Evolutionary conservation across 164 flowering plant species (phyloP), one percentile per base, ranked within the genome.

Genomic region (Kingdonia uniflora): DNA sequence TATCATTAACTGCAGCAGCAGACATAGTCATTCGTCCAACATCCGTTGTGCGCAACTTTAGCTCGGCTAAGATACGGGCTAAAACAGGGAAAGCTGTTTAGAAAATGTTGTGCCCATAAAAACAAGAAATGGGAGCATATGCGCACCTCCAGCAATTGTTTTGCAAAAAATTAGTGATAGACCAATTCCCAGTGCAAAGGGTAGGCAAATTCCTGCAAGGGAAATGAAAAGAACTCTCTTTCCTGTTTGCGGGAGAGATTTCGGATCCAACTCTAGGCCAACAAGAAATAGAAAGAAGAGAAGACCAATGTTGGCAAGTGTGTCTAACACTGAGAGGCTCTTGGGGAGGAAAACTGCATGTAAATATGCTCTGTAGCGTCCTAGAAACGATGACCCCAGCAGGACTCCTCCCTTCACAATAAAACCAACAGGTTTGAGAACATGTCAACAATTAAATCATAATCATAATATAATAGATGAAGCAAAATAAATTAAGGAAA

Each of bases 91-190:
- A n/a, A n/a, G n/a, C n/a, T n/a, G n/a, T n/a, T n/a, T 76, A 11
- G 84, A 79, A 14, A 81, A 67, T 11, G 82, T 74, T 4, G 79
- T 82, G 6, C 87, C 88, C 80, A 82, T 77, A 74, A 77, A 80
- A 2, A 82, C 75, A 3, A 81, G 65, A 29, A 81, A 77, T 0
- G 82, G 75, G 12, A 65, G 61, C 23, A 37, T 26, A 22, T 40
- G 40, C 7, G 63, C 84, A 1, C 77, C 77, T 47, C 72, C 47
- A 16, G 76, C 52, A 3, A 79, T 68, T 38, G 79, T 76, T 23
- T 20, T 41, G 15, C 69, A 49, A 19, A 81, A 76, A 40, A 64
- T 71, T 44, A 69, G 68, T 14, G 87, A 81, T 14, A 77, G 47
- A 2, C 82, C 84, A 5, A 75, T 67, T 20, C 84, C 87, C 19